A percentile compares a stretch with the other conserved stretches of the same genome.
Conservation (phyloP, 257 asterid genomes). For the Agastache rugosa region DNA sequence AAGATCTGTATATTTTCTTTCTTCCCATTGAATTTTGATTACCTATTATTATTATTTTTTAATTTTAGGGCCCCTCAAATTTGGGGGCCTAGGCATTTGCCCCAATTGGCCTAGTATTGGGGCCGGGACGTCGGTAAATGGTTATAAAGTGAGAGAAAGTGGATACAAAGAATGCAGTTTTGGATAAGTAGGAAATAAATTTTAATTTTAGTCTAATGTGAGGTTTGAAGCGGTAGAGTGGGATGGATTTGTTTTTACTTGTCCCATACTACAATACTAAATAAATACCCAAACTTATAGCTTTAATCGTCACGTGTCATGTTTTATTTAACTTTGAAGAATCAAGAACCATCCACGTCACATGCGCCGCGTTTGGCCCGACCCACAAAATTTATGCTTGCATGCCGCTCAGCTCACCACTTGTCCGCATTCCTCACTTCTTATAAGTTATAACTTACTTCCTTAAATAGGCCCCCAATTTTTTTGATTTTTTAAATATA, state of each 20-base stretch:
- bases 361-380: slow-evolving; percentile 27
- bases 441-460: too few relatives aligned
- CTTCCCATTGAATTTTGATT: too few relatives aligned
- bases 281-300: slow-evolving; percentile 9
- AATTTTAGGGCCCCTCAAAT: too few relatives aligned
- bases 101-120: too few relatives aligned
- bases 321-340: not conserved
- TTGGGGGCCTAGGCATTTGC: too few relatives aligned
- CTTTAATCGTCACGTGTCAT: slow-evolving; percentile 37
- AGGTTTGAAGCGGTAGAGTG: not conserved
- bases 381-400: not conserved
- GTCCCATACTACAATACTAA: slow-evolving; percentile 31
- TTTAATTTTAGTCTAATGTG: not conserved
- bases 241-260: slow-evolving; percentile 24
- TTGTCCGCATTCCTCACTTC: not conserved
- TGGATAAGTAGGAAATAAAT: not conserved
- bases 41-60: too few relatives aligned
- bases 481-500: too few relatives aligned
- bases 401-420: not conserved
- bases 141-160: not conserved
- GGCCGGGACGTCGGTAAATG: not conserved
- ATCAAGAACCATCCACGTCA: slow-evolving; percentile 39
- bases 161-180: not conserved
- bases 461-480: too few relatives aligned
- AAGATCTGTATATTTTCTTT: too few relatives aligned